Percentiles rank a stretch among this genome's conserved stretches.
phyloP scores from a whole-genome alignment of 83 land plant genomes.

The Thuja plicata region DNA sequence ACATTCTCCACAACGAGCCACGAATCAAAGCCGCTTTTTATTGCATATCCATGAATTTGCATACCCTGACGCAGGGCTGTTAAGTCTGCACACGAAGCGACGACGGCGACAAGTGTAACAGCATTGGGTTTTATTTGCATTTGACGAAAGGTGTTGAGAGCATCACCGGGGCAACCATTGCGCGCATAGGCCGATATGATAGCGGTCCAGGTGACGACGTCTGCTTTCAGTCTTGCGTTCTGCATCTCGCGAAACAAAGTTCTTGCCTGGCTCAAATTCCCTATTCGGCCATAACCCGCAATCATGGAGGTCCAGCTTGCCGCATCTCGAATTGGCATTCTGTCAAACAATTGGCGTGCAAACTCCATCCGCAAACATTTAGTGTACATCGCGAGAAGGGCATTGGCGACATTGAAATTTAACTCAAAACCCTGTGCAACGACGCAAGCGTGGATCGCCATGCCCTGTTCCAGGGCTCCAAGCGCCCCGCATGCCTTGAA shows the following conservation, averaged over 20 bases:
- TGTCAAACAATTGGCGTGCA: conserved; percentile 41
- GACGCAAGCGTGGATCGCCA: conserved; percentile 28
- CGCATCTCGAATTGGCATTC: conserved; percentile 29
- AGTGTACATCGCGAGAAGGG: conserved; percentile 41
- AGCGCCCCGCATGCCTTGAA: conserved; percentile 35
- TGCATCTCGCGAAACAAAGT: background rate
- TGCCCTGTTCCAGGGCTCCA: conserved; percentile 30
- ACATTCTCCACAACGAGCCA: background rate
- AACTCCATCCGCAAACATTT: conserved; percentile 24
- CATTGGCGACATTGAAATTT: conserved; percentile 26
- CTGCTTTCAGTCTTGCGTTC: background rate
- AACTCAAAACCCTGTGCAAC: conserved; percentile 11
- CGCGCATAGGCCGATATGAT: conserved; percentile 1
- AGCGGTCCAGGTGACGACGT: background rate
- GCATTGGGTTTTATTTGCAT: conserved; percentile 5
- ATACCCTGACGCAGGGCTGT: background rate
- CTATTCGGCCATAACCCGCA: background rate
- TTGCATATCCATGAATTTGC: background rate
- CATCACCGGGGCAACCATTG: background rate
- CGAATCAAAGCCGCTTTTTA: conserved; percentile 10
- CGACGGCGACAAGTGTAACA: background rate
- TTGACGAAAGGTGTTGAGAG: background rate
- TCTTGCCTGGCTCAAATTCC: background rate
- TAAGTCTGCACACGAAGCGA: conserved; percentile 4
- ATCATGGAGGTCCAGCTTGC: conserved; percentile 22